phyloP scores from a whole-genome alignment of 1,284 basidiomycete genomes.

The Ceraceosorus bombacis region DNA sequence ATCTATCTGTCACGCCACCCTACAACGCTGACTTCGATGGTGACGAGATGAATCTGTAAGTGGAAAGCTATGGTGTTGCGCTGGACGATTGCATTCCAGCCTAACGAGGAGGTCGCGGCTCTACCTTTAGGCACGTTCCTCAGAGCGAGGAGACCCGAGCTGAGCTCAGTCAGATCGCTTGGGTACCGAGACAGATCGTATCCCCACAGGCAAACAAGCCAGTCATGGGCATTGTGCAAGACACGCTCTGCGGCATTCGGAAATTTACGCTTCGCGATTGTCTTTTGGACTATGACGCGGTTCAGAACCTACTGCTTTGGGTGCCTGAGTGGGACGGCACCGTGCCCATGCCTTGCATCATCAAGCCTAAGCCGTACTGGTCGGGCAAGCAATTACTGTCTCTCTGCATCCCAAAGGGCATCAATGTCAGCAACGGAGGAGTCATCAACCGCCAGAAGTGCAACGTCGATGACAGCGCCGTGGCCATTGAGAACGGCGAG shows the following conservation, averaged over 20 bases:
- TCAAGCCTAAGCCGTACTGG: slow-evolving; percentile 97
- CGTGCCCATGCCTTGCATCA: slow-evolving; percentile 82
- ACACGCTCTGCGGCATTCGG: slow-evolving; percentile 92
- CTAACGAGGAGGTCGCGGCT: no score
- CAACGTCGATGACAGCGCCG: slow-evolving; percentile 66
- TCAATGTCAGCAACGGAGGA: slow-evolving; percentile 64
- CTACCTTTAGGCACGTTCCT: slow-evolving; percentile 57
- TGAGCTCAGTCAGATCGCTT: slow-evolving; percentile 93
- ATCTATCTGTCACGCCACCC: slow-evolving; percentile 68
- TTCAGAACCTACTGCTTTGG: slow-evolving; percentile 97
- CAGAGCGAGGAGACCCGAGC: slow-evolving; percentile 99
- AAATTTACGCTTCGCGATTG: slow-evolving; percentile 89
- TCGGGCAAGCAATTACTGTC: slow-evolving; percentile 94
- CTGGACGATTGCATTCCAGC: no score
- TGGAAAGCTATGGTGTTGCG: not conserved
- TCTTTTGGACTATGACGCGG: slow-evolving; percentile 45
- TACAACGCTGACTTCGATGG: slow-evolving; percentile 70
- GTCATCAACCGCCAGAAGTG: slow-evolving; percentile 35
- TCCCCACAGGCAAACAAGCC: slow-evolving; percentile 99
- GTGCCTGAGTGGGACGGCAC: slow-evolving; percentile 93
- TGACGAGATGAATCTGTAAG: slow-evolving; percentile 91
- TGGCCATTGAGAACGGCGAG: slow-evolving; percentile 95
- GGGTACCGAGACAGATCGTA: slow-evolving; percentile 99
- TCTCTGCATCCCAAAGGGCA: slow-evolving; percentile 86
- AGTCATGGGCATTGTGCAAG: slow-evolving; percentile 99